Conservation (phyloP, 179 eudicot species). For the Gypsophila paniculata region DNA sequence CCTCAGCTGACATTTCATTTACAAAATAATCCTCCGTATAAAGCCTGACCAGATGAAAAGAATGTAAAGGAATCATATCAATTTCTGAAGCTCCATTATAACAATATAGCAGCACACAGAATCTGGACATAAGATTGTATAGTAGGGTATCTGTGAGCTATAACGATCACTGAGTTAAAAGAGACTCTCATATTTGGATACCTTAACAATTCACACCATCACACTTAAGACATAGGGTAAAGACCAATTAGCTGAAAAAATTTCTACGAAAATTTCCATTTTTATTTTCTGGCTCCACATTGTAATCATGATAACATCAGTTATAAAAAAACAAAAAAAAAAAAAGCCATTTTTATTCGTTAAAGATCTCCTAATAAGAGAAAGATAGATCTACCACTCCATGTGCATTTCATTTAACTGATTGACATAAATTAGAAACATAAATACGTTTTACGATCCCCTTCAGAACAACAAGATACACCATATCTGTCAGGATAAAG, state of each 20-base stretch:
- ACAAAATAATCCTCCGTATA: conserved; percentile 77
- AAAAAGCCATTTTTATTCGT: too few species aligned
- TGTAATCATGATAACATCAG: background rate
- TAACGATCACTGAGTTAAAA: background rate
- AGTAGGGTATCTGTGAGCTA: background rate
- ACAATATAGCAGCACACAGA: conserved; percentile 6
- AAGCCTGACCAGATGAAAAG: conserved; percentile 46
- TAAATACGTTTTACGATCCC: background rate
- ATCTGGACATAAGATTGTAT: background rate
- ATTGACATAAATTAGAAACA: background rate
- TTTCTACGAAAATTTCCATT: background rate
- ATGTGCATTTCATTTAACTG: background rate
- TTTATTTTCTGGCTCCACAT: background rate
- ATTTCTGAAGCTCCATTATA: background rate
- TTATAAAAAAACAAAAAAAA: too few species aligned
- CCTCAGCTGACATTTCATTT: conserved; percentile 76
- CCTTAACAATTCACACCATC: conserved; percentile 1
- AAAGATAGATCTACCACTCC: too few species aligned
- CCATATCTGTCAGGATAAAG: background rate
- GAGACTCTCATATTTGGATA: conserved; percentile 6
- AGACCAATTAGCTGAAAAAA: background rate
- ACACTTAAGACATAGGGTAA: background rate
- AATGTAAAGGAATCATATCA: background rate
- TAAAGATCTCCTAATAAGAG: too few species aligned
- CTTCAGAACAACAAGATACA: background rate